Base-by-base conservation (phyloP, 2,329 filamentous ascomycete genomes). In the Diplodia mutila region DNA sequence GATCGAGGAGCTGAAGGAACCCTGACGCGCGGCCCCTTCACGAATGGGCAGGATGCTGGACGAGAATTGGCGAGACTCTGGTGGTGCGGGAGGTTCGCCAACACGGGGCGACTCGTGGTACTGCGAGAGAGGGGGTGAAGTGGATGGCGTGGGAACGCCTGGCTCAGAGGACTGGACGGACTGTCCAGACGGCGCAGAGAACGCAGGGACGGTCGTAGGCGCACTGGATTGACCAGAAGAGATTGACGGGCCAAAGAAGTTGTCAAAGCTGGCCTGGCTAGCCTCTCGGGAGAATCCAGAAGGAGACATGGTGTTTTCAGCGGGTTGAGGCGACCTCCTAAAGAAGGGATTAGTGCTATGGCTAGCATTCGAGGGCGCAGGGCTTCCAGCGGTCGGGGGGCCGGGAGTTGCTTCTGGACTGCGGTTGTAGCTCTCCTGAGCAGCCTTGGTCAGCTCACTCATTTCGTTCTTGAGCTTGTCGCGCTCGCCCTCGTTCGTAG, bases 331-430 rank as follows among this genome's bases (percentile, higher is more conserved):
- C 7, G 83, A 81, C 68, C 85, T 85, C 75, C 93, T 89, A 83
- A 97, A 97, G 84, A 99, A 99, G 0, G 95, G 95, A 77, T 99
- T 99, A 74, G 93, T 97, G 72, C 86, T 92, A 71, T 82, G 83
- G 77, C 90, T 94, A 67, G 88, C 85, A 51, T 80, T 82, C 18
- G 85, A 87, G 25, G 81, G 76, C 53, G 85, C 81, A 69, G 93
- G 92, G 78, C 92, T 96, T 67, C 85, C 86, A 68, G 75, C 86
- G 78, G 77, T 72, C 12, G 73, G 71, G 46, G 77, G 75, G n/a
- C 68, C 70, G 46, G 70, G 69, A 68, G 83, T 76, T 69, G 83
- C 73, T 68, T 74, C 73, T 16, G 73, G 72, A 69, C 72, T 77
- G 49, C 79, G 73, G 29, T 55, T 61, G 72, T 74, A 69, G 39